Conservation (phyloP, 257 asterid genomes). For the Solanum clarkiae region DNA sequence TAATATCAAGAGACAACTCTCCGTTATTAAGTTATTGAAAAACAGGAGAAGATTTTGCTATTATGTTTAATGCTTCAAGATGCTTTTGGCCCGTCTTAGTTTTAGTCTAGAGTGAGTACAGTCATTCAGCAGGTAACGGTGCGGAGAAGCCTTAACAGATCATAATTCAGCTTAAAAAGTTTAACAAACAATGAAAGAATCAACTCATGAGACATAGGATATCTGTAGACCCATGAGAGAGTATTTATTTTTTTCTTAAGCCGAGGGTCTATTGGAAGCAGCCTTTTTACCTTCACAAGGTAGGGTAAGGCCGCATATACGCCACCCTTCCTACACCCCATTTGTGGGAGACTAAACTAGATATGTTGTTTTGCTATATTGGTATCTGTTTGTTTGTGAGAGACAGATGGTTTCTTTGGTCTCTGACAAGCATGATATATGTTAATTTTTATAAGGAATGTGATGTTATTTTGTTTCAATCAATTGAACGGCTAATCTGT, state of each 20-base stretch:
- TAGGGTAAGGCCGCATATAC: too few relatives aligned
- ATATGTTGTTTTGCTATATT: neutral
- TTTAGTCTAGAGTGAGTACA: neutral
- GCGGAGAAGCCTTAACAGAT: neutral
- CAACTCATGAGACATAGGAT: neutral
- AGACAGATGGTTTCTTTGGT: neutral
- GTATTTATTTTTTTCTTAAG: neutral
- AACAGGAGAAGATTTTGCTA: neutral
- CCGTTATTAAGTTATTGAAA: neutral
- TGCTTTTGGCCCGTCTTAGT: neutral
- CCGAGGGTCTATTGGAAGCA: too few relatives aligned
- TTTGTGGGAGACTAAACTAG: too few relatives aligned
- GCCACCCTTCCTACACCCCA: too few relatives aligned
- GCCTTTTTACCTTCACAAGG: too few relatives aligned
- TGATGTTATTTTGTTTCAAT: neutral
- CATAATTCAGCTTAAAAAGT: neutral
- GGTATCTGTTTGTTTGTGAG: neutral
- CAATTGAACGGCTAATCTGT: neutral
- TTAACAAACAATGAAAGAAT: neutral
- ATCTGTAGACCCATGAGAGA: neutral
- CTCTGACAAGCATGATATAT: neutral
- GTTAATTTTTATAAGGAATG: neutral
- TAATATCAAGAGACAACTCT: neutral
- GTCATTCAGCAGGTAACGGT: neutral
- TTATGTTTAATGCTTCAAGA: neutral